Base-by-base conservation (phyloP, 2,329 filamentous ascomycete species). In the Aspergillus quadrilineatus region DNA sequence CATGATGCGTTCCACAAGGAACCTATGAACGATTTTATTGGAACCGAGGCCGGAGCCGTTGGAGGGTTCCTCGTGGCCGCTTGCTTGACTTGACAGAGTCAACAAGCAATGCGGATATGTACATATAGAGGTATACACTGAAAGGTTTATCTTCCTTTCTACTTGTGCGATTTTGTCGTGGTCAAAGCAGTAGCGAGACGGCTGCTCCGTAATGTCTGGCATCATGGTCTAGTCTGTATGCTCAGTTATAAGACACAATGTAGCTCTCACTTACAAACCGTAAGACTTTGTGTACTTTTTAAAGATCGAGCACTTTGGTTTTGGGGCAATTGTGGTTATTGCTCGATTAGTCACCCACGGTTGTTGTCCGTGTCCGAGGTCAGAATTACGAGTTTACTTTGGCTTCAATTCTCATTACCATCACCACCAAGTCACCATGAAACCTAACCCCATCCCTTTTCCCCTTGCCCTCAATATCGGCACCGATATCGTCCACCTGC, bases 401-500 rank as follows among this genome's bases (percentile, higher is more conserved):
- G 41, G 29, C 42, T 34, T 34, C 29, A 42, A 36, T 7, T 8
- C 37, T 7, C 28, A 22, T 15, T 2, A 17, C 34, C 10, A 12
- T n/a, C 10, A n/a, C 22, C 22, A 22, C 22, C 22, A 41, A 48
- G 50, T 14, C 10, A 59, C 36, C 50, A 75, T 75, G 72, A 74
- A 70, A 60, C 63, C 64, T 4, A 53, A 63, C 6, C 72, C 72
- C 0, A 90, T 92, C 64, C 86, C 87, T 1, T 78, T 85, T 36
- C 52, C 52, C 14, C 41, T 52, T n/a, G 78, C 85, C 1, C 68
- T 93, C 12, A 80, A 81, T 48, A 77, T 96, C 51, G 92, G 92
- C 56, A 93, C 85, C 47, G 92, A 96, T 69, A 88, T 96, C 55
- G 91, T 89, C 72, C 80, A 81, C 56, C 82, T 91, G 56, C 73